Conservation (phyloP, 2,329 filamentous ascomycete species). For the Ceratocystis eucalypticola region DNA sequence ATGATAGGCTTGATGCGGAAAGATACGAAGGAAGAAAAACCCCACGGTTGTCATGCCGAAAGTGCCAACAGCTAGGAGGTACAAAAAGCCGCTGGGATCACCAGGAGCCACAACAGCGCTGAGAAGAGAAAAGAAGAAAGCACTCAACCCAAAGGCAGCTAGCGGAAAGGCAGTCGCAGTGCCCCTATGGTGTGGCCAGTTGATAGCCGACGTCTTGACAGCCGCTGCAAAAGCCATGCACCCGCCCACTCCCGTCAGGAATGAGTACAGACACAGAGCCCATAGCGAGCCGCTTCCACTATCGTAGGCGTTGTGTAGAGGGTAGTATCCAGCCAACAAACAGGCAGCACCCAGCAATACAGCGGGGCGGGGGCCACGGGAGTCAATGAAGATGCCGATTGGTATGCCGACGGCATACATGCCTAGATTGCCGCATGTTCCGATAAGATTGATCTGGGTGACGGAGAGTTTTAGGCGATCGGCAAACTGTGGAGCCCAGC, state of each 20-base stretch:
- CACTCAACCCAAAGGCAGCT: slow-evolving; percentile 84
- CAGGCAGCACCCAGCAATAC: slow-evolving; percentile 61
- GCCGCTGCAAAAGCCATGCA: slow-evolving; percentile 82
- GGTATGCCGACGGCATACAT: slow-evolving; percentile 91
- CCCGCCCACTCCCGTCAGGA: slow-evolving; percentile 74
- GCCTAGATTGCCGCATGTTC: slow-evolving; percentile 70
- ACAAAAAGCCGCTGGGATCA: slow-evolving; percentile 66
- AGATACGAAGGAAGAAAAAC: slow-evolving; percentile 72
- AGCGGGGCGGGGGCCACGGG: slow-evolving; percentile 63
- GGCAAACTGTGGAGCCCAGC: slow-evolving; percentile 93
- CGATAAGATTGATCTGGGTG: slow-evolving; percentile 88
- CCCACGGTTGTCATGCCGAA: slow-evolving; percentile 59
- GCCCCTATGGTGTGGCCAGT: slow-evolving; percentile 81
- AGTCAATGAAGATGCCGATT: slow-evolving; percentile 75
- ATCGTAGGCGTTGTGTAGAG: slow-evolving; percentile 66
- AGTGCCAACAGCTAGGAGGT: slow-evolving; percentile 69
- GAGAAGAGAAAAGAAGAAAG: slow-evolving; percentile 84
- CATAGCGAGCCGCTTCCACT: slow-evolving; percentile 46
- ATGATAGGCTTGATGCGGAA: slow-evolving; percentile 49
- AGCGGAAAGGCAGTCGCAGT: slow-evolving; percentile 90
- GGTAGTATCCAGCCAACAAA: slow-evolving; percentile 71
- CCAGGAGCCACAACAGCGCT: slow-evolving; percentile 68
- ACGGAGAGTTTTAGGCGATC: slow-evolving; percentile 73
- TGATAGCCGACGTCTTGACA: slow-evolving; percentile 75
- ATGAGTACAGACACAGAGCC: slow-evolving; percentile 67